phyloP scores from a whole-genome alignment of 495 filamentous ascomycete species.

The Hypomontagnella monticulosa region DNA sequence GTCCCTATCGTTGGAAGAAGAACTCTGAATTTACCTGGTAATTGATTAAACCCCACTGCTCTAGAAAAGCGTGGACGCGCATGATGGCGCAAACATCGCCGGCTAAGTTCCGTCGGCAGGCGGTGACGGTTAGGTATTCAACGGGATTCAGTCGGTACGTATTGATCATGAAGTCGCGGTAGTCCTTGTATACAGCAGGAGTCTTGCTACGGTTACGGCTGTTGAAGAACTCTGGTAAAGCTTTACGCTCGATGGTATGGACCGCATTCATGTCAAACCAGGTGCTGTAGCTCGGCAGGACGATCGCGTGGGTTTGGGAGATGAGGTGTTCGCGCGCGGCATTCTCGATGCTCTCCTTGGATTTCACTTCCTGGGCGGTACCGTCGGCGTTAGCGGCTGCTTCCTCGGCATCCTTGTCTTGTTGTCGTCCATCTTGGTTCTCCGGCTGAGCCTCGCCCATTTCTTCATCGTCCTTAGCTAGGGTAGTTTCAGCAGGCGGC shows the following conservation, averaged over 20 bases:
- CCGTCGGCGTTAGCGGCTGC: constrained; percentile 51
- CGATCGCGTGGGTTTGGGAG: constrained; percentile 90
- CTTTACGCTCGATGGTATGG: constrained; percentile 87
- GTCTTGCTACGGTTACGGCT: constrained; percentile 98
- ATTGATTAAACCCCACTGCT: constrained; percentile 99
- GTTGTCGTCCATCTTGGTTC: constrained; percentile 56
- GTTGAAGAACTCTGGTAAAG: constrained; percentile 97
- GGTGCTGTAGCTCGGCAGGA: constrained; percentile 92
- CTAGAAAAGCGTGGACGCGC: constrained; percentile 97
- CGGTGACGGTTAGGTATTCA: constrained; percentile 96
- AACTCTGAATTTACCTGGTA: constrained; percentile 79
- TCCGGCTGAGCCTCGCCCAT: constrained; percentile 78
- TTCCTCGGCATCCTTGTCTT: constrained; percentile 58
- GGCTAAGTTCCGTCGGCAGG: constrained; percentile 94
- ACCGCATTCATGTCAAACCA: constrained; percentile 99
- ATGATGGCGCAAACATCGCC: constrained; percentile 99
- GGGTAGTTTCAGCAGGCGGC: constrained; percentile 71
- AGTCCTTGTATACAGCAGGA: constrained; percentile 96
- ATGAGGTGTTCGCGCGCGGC: constrained; percentile 90
- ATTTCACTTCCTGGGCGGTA: constrained; percentile 58
- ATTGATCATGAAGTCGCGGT: constrained; percentile 99
- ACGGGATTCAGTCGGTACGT: constrained; percentile 94
- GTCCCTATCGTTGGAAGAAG: background rate
- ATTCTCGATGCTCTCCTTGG: constrained; percentile 82
- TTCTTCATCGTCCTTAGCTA: constrained; percentile 79